Percentiles rank a stretch among this genome's conserved stretches.
Evolutionary conservation across 2,329 filamentous ascomycete genomes (phyloP).

Genomic region (Mycocentrospora acerina): DNA sequence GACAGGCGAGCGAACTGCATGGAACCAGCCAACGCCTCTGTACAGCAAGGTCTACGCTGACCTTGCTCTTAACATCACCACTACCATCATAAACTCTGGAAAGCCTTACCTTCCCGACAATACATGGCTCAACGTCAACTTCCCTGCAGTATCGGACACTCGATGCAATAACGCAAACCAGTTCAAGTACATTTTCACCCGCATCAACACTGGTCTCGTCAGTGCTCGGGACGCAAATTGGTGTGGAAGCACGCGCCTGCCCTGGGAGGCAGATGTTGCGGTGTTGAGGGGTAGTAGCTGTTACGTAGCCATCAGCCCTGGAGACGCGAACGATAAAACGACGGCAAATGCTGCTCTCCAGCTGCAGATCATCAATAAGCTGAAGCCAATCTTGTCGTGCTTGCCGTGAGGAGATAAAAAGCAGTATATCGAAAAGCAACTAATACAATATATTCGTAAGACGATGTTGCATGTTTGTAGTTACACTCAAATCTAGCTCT

Average conservation of each 20-base stretch:
- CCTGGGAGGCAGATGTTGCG: slow-evolving; percentile 60
- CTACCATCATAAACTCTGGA: slow-evolving; percentile 57
- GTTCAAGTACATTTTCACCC: slow-evolving; percentile 65
- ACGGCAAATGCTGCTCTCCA: slow-evolving; percentile 52
- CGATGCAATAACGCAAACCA: slow-evolving; percentile 55
- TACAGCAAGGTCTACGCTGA: slow-evolving; percentile 65
- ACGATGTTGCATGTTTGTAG: too few relatives aligned
- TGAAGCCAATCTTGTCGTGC: slow-evolving; percentile 30
- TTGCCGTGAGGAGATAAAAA: slow-evolving; percentile 7
- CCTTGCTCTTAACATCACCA: slow-evolving; percentile 60
- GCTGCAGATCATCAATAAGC: slow-evolving; percentile 26
- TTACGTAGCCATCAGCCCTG: slow-evolving; percentile 64
- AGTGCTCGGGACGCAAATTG: slow-evolving; percentile 55
- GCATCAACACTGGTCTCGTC: slow-evolving; percentile 54
- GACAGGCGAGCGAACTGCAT: slow-evolving; percentile 54
- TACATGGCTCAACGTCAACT: slow-evolving; percentile 70
- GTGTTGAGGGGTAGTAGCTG: slow-evolving; percentile 51
- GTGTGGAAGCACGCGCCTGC: slow-evolving; percentile 58
- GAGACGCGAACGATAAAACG: slow-evolving; percentile 60
- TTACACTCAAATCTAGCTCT: not conserved
- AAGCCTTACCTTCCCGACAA: slow-evolving; percentile 63
- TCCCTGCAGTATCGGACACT: slow-evolving; percentile 53
- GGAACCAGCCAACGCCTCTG: slow-evolving; percentile 52
- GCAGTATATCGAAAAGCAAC: too few relatives aligned
- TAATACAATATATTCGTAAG: too few relatives aligned